Base-by-base conservation (phyloP, 192 early-diverging fungal genomes). In the Allomyces javanicus region DNA sequence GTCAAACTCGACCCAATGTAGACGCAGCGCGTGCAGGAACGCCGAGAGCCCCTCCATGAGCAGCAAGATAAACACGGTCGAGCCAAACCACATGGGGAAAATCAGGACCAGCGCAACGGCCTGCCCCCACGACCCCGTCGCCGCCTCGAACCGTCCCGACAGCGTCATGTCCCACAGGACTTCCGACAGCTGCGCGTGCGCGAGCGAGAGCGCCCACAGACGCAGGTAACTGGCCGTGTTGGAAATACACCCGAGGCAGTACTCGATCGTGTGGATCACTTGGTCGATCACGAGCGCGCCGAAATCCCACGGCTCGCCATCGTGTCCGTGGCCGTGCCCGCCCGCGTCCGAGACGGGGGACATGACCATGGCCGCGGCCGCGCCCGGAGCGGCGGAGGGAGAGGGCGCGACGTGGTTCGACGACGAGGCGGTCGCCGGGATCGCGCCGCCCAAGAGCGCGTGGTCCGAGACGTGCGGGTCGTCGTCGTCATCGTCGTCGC, bases 151-250 rank as follows among this genome's bases (percentile, higher is more conserved):
- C 25, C 74, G 75, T 43, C 74, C 80, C 25, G 75, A 77, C 17
- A 94, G 65, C 5, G 89, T 86, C 96, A 97, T 99, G 19, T 83
- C 82, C 92, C 93, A 99, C 62, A 96, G 77, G 10, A 99, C 96
- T 71, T 91, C 89, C 0, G 96, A 99, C 25, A 99, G 77, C 78
- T 99, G 96, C 33, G 93, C 93, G 69, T 99, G 96, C 0, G 96
- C 96, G 58, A 99, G 79, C 22, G 93, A 96, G 63, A 99, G 76
- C 65, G 96, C 96, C 96, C 96, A 99, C 64, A 99, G 82, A 69
- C 96, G 93, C 65, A 99, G 87, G 69, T 99, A 99, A 24, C 92
- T 94, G 4, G 96, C 96, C 19, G 96, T 99, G 78, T 99, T 94
- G 62, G 96, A 99, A 66, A 99, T 94, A 40, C 89, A 89, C 64